Percentiles rank a stretch among this genome's conserved stretches.
phyloP scores from a whole-genome alignment of 1,139 yeast species.

The Zygosaccharomyces sapae region DNA sequence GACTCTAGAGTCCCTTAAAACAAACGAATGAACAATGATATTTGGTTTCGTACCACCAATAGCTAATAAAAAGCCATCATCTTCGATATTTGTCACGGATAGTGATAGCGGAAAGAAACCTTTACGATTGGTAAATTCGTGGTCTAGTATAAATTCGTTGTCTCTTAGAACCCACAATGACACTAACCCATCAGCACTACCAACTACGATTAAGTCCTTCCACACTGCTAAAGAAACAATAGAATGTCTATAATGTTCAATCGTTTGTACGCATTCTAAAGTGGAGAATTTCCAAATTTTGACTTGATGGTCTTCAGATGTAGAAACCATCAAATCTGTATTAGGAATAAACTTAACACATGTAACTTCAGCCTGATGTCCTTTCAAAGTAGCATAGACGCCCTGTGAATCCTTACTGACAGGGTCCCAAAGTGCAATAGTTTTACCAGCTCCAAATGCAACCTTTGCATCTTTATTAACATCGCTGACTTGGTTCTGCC shows the following conservation, averaged over 20 bases:
- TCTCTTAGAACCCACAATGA: conserved; percentile 45
- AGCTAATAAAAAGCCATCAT: conserved; percentile 51
- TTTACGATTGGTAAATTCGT: conserved; percentile 41
- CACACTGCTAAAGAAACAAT: conserved; percentile 45
- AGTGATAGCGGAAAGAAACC: conserved; percentile 66
- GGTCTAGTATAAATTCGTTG: conserved; percentile 33
- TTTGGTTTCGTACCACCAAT: conserved; percentile 74
- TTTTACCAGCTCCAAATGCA: conserved; percentile 74
- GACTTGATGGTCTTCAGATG: conserved; percentile 61
- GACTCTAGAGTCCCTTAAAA: conserved; percentile 21
- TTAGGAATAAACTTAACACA: conserved; percentile 55
- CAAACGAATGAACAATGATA: conserved; percentile 54
- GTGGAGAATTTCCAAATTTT: conserved; percentile 51
- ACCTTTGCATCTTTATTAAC: conserved; percentile 43
- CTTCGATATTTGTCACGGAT: conserved; percentile 46
- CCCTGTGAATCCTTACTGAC: conserved; percentile 43
- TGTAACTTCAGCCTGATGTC: conserved; percentile 55
- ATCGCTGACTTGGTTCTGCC: conserved; percentile 66
- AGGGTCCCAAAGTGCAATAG: conserved; percentile 76
- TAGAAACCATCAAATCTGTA: conserved; percentile 49
- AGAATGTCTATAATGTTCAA: conserved; percentile 45
- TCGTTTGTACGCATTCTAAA: conserved; percentile 37
- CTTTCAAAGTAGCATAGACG: conserved; percentile 52
- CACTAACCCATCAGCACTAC: conserved; percentile 62
- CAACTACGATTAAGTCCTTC: conserved; percentile 48